Base-by-base conservation (phyloP, 2,329 filamentous ascomycete species). In the Mollisia scopiformis region DNA sequence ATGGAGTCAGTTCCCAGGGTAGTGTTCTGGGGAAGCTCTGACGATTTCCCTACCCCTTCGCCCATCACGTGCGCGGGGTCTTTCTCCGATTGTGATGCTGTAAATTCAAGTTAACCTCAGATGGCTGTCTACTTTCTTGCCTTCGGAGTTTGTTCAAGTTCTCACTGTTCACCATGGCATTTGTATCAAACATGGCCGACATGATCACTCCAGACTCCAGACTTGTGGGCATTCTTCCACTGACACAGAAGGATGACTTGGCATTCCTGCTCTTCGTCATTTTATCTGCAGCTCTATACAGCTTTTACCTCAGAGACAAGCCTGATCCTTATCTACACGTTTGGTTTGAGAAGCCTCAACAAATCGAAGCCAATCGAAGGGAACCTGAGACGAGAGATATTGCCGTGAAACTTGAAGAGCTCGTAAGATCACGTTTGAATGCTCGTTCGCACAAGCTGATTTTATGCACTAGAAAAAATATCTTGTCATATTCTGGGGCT, bases 301-400 rank as follows among this genome's bases (percentile, higher is more conserved):
- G 75, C 3, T 79, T 79, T 2, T 73, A 73, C 35, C 62, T 76
- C 19, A 82, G 80, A 79, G 79, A 83, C 56, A 79, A 74, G 43
- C 77, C 80, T 8, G 80, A 84, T 62, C 81, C 81, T 5, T 77
- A 82, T 58, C 67, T 76, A 37, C 73, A 82, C 64, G 71, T 82
- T 25, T 80, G 75, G 68, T 85, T 78, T 54, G 78, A 84, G 64
- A 75, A 76, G 37, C 82, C 82, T 16, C 82, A 82, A 62, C 63
- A 33, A 41, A 56, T 21, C 11, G 50, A 54, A n/a, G 28, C 10
- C 16, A 60, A 27, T 8, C 25, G 28, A 13, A 58, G 46, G 6
- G 74, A n/a, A n/a, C n/a, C 73, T 55, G 73, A 74, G 35, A 81
- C 79, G 0, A 75, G 80, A 74, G 79, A 84, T 62, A 78, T 84